Percentiles rank a stretch among this genome's conserved stretches.
Conservation (phyloP, 208 protist species). For the Polymyxa betae region DNA sequence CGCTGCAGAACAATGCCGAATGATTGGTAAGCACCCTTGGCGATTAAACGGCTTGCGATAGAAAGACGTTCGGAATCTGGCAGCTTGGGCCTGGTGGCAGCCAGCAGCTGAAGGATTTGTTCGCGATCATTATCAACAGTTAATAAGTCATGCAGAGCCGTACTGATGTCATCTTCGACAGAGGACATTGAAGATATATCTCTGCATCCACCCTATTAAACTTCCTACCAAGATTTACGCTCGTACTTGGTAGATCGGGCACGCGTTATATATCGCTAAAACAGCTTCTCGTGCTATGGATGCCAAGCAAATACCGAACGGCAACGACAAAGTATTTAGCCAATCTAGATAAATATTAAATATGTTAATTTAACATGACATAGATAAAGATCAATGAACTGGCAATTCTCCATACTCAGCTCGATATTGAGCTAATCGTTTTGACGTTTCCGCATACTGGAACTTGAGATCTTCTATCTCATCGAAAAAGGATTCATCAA, state of each 20-base stretch:
- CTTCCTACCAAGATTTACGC: too few species aligned
- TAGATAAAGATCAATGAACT: background rate
- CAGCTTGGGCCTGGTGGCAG: background rate
- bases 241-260: too few species aligned
- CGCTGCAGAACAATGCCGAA: conserved; percentile 33
- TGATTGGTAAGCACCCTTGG: conserved; percentile 11
- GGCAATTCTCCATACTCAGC: conserved; percentile 16
- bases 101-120: background rate
- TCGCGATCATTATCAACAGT: background rate
- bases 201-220: too few species aligned
- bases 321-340: too few species aligned
- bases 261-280: too few species aligned
- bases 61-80: background rate
- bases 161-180: too few species aligned
- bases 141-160: background rate
- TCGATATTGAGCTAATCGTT: conserved; percentile 11
- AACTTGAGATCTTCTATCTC: conserved; percentile 44
- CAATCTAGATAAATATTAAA: too few species aligned
- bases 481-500: conserved; percentile 25
- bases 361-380: too few species aligned
- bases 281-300: too few species aligned
- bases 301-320: too few species aligned
- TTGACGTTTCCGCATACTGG: conserved; percentile 4
- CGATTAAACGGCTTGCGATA: background rate
- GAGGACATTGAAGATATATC: too few species aligned